Evolutionary conservation across 2,329 filamentous ascomycete species (phyloP).

Genomic region (Colletotrichum siamense): DNA sequence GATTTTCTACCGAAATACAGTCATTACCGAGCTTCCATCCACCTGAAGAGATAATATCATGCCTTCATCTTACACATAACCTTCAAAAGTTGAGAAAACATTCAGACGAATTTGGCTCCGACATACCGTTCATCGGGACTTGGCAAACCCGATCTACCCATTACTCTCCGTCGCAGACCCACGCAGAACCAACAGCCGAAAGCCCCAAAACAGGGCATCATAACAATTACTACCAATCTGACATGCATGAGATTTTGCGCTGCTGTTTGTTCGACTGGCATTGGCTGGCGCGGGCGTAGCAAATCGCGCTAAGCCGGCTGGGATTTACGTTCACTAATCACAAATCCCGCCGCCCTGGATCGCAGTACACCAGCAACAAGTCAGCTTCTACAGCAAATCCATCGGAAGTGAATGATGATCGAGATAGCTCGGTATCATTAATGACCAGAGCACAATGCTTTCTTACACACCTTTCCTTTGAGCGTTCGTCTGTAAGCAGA

Average conservation of each 20-base stretch:
- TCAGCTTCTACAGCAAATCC: background rate
- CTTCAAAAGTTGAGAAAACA: background rate
- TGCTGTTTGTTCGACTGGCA: background rate
- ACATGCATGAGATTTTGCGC: background rate
- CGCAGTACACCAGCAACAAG: background rate
- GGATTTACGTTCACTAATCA: background rate
- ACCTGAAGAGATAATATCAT: rapidly evolving
- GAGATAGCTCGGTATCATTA: background rate
- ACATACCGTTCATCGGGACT: background rate
- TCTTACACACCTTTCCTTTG: background rate
- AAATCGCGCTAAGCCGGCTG: background rate
- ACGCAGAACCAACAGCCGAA: background rate
- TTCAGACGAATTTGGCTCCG: background rate
- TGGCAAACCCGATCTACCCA: background rate
- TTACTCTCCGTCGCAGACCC: background rate
- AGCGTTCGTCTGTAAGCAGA: background rate
- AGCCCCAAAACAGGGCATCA: background rate
- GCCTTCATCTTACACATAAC: background rate
- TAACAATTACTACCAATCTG: background rate
- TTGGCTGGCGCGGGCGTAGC: background rate
- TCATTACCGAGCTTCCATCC: background rate
- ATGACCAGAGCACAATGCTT: rapidly evolving
- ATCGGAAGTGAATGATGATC: background rate
- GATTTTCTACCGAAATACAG: background rate
- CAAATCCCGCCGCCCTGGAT: background rate